Evolutionary conservation across 306 rosid species (phyloP), one percentile per base, ranked within the genome.

Genomic region (Carpinus viminea): DNA sequence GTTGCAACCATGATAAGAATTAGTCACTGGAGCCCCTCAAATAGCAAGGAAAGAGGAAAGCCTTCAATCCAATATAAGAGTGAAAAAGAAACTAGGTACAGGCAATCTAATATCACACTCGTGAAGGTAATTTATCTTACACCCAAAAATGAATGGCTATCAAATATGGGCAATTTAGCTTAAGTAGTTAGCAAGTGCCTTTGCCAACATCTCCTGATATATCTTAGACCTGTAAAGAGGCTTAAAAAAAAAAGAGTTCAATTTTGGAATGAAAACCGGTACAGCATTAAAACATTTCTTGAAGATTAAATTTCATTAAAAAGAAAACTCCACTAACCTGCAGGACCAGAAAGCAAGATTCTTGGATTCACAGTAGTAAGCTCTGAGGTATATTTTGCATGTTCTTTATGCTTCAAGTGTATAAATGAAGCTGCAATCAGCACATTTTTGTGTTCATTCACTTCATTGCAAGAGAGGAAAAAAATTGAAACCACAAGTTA

Each of bases 141-240:
- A 86, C 97, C 94, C 99, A 96, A 81, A 89, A 91, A 89, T 8
- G 84, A 89, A 70, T 91, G 99, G 88, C 97, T 96, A 85, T 96
- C 99, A 88, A 96, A 96, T 78, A 96, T 88, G 78, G 93, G 99
- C 87, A 96, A 86, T 89, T 96, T 96, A 64, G 99, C 97, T 50
- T 53, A 91, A 96, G 80, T 90, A 81, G 38, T 91, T 85, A 31
- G 99, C 99, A 83, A 96, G 99, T 52, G 99, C 98, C 91, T 91
- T 91, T 48, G 89, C 93, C 86, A 96, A 74, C 97, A 93, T 91
- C 90, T 96, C 99, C 83, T 93, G 98, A 85, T 96, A 96, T 88
- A 96, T 96, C 84, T 96, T 98, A 21, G 98, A 93, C 75, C 99
- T 96, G 84, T 74, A 77, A 70, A 76, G 68, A n/a, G 72, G 70